These are phyloP conservation scores for Aspergillus ochraceoroseus DNA, from an alignment of 2,329 filamentous ascomycete genomes.

Conservation along the genomic window DNA sequence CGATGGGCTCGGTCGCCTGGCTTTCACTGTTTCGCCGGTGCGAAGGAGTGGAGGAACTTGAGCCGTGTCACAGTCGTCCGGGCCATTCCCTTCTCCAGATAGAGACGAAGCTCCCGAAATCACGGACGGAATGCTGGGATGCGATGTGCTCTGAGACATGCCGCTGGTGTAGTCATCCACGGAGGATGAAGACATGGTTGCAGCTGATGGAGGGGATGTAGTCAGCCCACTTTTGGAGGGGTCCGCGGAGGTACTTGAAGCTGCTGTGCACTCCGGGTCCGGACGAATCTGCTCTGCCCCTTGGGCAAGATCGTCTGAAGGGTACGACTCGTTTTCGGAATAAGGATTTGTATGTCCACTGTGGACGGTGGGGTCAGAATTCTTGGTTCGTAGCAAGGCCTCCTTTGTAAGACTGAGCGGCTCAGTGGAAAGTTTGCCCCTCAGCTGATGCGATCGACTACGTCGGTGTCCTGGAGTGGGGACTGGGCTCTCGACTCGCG, in stretches of 20 bases:
- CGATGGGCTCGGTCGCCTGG: conserved; percentile 19
- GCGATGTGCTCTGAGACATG: conserved; percentile 46
- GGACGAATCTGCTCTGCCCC: conserved; percentile 16
- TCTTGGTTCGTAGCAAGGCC: conserved; percentile 32
- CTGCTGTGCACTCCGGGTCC: conserved; percentile 16
- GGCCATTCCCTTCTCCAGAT: conserved; percentile 37
- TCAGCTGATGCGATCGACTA: conserved; percentile 37
- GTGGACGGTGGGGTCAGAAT: conserved; percentile 23
- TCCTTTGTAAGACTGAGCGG: conserved; percentile 37
- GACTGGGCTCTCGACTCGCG: conserved; percentile 13
- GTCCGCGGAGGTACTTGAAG: conserved; percentile 18
- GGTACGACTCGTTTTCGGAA: conserved; percentile 24
- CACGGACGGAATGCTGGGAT: conserved; percentile 46
- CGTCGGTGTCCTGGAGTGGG: conserved; percentile 30
- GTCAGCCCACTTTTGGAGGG: conserved; percentile 25
- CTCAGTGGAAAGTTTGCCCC: conserved; percentile 30
- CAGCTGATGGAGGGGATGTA: conserved; percentile 42
- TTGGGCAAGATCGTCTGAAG: conserved; percentile 22
- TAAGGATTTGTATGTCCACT: background rate
- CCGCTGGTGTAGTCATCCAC: conserved; percentile 44
- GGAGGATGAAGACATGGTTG: conserved; percentile 46
- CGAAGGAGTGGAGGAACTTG: conserved; percentile 39
- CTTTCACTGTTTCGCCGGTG: conserved; percentile 42
- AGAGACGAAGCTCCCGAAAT: conserved; percentile 45
- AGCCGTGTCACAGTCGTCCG: conserved; percentile 27